phyloP scores from a whole-genome alignment of 305 asterid species.

The Caryopteris hybrid region DNA sequence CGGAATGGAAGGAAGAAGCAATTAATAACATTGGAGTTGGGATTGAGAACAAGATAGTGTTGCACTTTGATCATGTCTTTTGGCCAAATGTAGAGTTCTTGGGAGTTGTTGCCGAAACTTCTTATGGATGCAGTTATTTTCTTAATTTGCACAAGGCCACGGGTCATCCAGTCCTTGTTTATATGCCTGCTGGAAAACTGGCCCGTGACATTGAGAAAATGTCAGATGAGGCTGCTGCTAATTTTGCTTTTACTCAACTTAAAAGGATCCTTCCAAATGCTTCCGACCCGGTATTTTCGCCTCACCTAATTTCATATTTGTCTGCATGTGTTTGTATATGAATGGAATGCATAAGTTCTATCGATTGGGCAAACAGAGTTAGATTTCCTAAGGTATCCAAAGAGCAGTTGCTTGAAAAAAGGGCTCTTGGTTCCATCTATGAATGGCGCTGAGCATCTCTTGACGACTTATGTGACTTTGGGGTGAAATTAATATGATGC shows the following conservation, averaged over 20 bases:
- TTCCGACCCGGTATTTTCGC: slow-evolving; percentile 62
- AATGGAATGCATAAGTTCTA: background rate
- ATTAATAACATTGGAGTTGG: slow-evolving; percentile 87
- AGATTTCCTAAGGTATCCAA: background rate
- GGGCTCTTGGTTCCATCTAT: background rate
- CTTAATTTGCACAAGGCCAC: slow-evolving; percentile 98
- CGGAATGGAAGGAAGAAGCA: slow-evolving; percentile 93
- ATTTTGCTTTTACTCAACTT: slow-evolving; percentile 72
- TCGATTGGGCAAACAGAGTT: background rate
- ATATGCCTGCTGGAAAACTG: slow-evolving; percentile 97
- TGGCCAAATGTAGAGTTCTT: slow-evolving; percentile 98
- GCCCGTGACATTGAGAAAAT: slow-evolving; percentile 87
- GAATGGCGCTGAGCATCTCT: background rate
- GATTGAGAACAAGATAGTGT: slow-evolving; percentile 88
- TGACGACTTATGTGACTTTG: background rate
- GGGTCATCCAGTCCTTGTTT: slow-evolving; percentile 87
- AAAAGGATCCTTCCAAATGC: slow-evolving; percentile 84
- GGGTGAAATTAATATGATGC: background rate
- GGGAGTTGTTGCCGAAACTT: slow-evolving; percentile 87
- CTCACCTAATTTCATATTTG: background rate
- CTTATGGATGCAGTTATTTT: slow-evolving; percentile 92
- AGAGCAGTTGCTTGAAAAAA: background rate
- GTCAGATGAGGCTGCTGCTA: slow-evolving; percentile 87
- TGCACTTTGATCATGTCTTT: slow-evolving; percentile 74
- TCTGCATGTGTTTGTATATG: background rate